phyloP scores from a whole-genome alignment of 1,284 basidiomycete species.

The Chiua sp. region DNA sequence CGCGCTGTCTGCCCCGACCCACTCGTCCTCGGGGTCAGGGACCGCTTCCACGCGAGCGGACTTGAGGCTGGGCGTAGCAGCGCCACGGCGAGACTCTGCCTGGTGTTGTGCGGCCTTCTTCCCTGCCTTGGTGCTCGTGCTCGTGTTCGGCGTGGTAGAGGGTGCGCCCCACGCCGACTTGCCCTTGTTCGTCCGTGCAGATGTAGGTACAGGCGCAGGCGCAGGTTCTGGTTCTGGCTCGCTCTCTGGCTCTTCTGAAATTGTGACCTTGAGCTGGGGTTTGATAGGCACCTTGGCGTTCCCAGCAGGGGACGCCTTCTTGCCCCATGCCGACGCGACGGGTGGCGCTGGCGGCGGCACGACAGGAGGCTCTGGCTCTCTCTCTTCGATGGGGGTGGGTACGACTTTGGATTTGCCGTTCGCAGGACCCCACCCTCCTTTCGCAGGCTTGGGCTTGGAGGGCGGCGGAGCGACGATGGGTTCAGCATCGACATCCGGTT shows the following conservation, averaged over 20 bases:
- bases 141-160: constrained; percentile 3
- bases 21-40: constrained; percentile 18
- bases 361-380: constrained; percentile 11
- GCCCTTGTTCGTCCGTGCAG: constrained; percentile 14
- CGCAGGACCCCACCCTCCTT: constrained; percentile 22
- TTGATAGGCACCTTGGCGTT: constrained; percentile 7
- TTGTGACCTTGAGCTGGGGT: constrained; percentile 22
- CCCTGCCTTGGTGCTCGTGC: constrained; percentile 8
- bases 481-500: constrained; percentile 51
- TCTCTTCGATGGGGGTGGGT: constrained; percentile 13
- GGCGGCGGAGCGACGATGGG: constrained; percentile 20
- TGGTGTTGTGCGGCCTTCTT: constrained; percentile 20
- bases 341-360: constrained; percentile 6
- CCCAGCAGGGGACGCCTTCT: constrained; percentile 14
- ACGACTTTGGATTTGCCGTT: constrained; percentile 25
- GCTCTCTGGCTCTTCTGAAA: constrained; percentile 26
- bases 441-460: constrained; percentile 16
- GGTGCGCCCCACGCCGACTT: constrained; percentile 26
- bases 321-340: constrained; percentile 12
- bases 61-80: constrained; percentile 12
- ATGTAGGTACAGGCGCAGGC: too few species aligned
- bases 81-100: constrained; percentile 9
- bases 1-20: neutral
- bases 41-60: constrained; percentile 16
- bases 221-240: constrained; percentile 10